Evolutionary conservation across 1,139 yeast genomes (phyloP), one percentile per base, ranked within the genome.

Genomic region (Pichia sp.): DNA sequence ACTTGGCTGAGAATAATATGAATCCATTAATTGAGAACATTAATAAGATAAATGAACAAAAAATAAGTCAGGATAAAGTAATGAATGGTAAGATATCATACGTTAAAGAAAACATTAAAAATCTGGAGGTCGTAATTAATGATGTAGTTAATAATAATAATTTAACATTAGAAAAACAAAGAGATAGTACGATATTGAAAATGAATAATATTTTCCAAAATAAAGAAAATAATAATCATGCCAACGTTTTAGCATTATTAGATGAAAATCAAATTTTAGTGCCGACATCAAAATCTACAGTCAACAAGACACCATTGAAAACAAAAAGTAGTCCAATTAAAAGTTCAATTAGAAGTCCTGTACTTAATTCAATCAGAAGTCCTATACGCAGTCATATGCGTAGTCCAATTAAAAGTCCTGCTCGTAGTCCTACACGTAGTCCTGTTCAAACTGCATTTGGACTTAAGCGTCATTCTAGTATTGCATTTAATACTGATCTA

Each of bases 391-490:
- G 18, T 18, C 18, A 18, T 18, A 18, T 18, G 18, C 18, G 18
- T 18, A 18, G 18, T 18, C 18, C 18, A 18, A 18, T 18, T 18
- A 39, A 25, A 39, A 39, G 40, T 29, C 40, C 40, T 2, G 7
- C 11, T 36, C 9, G 11, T 26, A 36, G 31, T 30, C 34, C 34
- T 2, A 7, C 18, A 6, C 30, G 34, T 7, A 39, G 39, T 30
- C 39, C 36, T 3, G 37, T 7, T 10, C 39, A 27, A 4, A 30
- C 25, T 9, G 45, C 47, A 31, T 47, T 44, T 41, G 50, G 50
- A 9, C 11, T 42, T 5, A 48, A 48, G n/a, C 47, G 51, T 28
- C 39, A 29, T 11, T 44, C 42, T 30, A 34, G n/a, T n/a, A 41
- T 37, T 25, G 41, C 28, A 6, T 9, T 25, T 6, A 31, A 42